Evolutionary conservation across 2,329 filamentous ascomycete species (phyloP).

Genomic region (Hortaea sp.): DNA sequence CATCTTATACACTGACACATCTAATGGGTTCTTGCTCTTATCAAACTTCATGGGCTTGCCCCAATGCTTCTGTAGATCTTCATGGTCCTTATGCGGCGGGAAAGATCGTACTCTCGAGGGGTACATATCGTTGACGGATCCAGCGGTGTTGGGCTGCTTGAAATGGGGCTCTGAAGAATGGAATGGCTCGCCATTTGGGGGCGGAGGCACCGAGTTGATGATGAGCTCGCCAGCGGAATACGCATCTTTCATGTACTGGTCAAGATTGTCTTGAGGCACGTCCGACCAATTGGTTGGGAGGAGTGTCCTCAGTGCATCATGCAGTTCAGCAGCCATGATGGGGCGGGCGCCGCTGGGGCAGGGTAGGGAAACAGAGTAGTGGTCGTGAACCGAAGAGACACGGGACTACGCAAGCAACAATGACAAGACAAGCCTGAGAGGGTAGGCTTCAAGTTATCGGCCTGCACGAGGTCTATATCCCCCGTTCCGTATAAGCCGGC

Average conservation of each 20-base stretch:
- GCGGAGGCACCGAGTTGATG: slow-evolving; percentile 63
- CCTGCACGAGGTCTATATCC: too few relatives aligned
- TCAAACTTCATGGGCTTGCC: slow-evolving; percentile 69
- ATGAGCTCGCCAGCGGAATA: slow-evolving; percentile 56
- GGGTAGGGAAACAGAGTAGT: too few relatives aligned
- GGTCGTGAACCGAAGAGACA: too few relatives aligned
- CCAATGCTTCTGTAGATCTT: slow-evolving; percentile 68
- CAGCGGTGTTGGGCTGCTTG: slow-evolving; percentile 44
- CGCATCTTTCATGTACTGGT: slow-evolving; percentile 29
- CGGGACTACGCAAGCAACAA: too few relatives aligned
- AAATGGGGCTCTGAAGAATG: slow-evolving; percentile 43
- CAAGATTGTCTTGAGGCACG: slow-evolving; percentile 32
- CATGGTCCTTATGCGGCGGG: slow-evolving; percentile 43
- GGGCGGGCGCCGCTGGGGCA: too few relatives aligned
- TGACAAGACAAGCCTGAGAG: too few relatives aligned
- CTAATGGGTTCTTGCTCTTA: slow-evolving; percentile 62
- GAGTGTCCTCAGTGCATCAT: slow-evolving; percentile 36
- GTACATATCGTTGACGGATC: slow-evolving; percentile 42
- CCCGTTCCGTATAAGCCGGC: too few relatives aligned
- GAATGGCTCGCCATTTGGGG: slow-evolving; percentile 37
- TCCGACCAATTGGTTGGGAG: slow-evolving; percentile 35
- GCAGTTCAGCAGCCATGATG: slow-evolving; percentile 25
- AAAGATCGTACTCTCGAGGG: slow-evolving; percentile 41
- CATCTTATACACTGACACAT: slow-evolving; percentile 71
- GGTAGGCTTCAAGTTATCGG: too few relatives aligned